Base-by-base conservation (phyloP, 108 stramenopile species). In the Asterionellopsis glacialis region DNA sequence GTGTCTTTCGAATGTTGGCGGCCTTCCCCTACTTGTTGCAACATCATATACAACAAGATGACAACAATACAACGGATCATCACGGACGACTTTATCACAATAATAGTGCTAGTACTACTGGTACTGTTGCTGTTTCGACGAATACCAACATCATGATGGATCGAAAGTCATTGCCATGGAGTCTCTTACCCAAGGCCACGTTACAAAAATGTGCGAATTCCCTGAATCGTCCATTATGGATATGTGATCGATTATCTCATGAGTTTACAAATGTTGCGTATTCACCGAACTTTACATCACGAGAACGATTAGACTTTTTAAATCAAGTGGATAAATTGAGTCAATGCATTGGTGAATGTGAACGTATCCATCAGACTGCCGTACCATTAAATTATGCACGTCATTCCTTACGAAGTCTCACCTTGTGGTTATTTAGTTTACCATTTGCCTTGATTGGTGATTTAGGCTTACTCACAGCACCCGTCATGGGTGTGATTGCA, bases 351-450 rank as follows among this genome's bases (percentile, higher is more conserved):
- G 87, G 87, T 9, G 68, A 84, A 19, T 84, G 83, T 26, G 87
- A 91, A 54, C 55, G 85, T 45, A 79, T 91, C 21, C 87, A 86
- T 44, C 85, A 91, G 63, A 88, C 85, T 9, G 84, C 90, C 16
- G 85, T 91, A 14, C 90, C 87, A 22, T 60, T 88, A 26, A 74
- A 80, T 65, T 91, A 91, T 74, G 83, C 83, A 15, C 27, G 90
- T 19, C 90, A 91, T 67, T 81, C 87, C n/a, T 49, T 78, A 43
- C 67, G 90, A 21, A 85, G 82, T 70, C 61, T 91, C 12, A 85
- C 85, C 11, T 21, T 88, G 41, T 91, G 85, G 84, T 61, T 69
- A 16, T 66, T 85, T 41, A 75, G 79, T 22, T 57, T 91, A n/a
- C 90, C 90, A 16, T 76, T 88, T 48, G 84, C 80, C 13, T 54